Percentiles rank a stretch among this genome's conserved stretches.
Evolutionary conservation across 75 land plant genomes (phyloP).

Genomic region (Ceratopteris richardii): DNA sequence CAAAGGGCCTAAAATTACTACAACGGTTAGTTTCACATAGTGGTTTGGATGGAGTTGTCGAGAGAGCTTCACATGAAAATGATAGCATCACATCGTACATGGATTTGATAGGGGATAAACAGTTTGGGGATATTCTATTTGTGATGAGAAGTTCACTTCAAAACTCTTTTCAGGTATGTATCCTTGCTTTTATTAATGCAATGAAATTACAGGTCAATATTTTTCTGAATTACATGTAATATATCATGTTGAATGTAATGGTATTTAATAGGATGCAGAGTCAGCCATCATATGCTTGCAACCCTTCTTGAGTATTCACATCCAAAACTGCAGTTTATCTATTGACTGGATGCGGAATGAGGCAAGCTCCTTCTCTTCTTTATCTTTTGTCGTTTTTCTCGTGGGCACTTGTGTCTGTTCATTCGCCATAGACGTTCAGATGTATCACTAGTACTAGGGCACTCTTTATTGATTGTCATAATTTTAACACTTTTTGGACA

Average conservation of each 20-base stretch:
- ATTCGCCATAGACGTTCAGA: too few relatives aligned
- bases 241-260: too few relatives aligned
- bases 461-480: too few relatives aligned
- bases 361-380: neutral
- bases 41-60: constrained; percentile 6
- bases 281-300: neutral
- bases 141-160: constrained; percentile 1
- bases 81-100: constrained; percentile 5
- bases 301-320: neutral
- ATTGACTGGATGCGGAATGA: neutral
- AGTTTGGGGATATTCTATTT: neutral
- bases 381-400: neutral
- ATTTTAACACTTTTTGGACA: too few relatives aligned
- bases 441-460: too few relatives aligned
- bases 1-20: neutral
- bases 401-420: too few relatives aligned
- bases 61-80: neutral
- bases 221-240: neutral
- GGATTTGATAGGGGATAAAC: constrained; percentile 12
- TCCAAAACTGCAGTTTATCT: neutral
- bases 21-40: constrained; percentile 3
- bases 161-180: neutral
- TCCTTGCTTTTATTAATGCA: neutral
- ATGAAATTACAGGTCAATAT: neutral
- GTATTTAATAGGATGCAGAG: neutral